Base-by-base conservation (phyloP, 2,329 filamentous ascomycete species). In the Fusarium algeriense region DNA sequence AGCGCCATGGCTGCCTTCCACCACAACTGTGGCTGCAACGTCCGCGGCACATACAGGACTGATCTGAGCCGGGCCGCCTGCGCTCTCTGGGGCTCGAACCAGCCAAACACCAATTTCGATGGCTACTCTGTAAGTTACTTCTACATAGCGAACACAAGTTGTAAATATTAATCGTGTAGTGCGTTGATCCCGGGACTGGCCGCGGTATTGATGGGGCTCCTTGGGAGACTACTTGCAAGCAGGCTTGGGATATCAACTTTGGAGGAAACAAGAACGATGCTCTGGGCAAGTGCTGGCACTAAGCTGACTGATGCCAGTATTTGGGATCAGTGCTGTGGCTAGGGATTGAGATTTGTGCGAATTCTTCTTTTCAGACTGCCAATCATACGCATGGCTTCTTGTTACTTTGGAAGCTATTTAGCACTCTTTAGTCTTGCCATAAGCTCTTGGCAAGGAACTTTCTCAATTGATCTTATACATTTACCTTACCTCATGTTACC, bases 281-380 rank as follows among this genome's bases (percentile, higher is more conserved):
- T n/a, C 14, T 11, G n/a, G 67, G 67, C 5, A 58, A 66, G 8
- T 70, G 67, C 67, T 70, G 67, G 67, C 67, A 70, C 56, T 69
- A 69, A 41, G 19, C 6, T 26, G 20, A 45, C 53, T 48, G 30
- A 55, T 48, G 7, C 20, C 40, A 48, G 3, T 15, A 5, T 28
- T n/a, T 48, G 30, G 40, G 10, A 48, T 48, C 53, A 17, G 19
- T 23, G 6, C 28, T 34, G 23, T 3, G 23, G 30, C 17, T 23
- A 19, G 30, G 10, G 17, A 26, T 34, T 32, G 28, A 32, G 20
- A 23, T 46, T 48, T 5, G 30, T 20, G 9, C 11, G 17, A 10
- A 13, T 20, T 15, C 2, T 55, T 55, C 53, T 20, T 46, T 46
- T 55, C 17, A 35, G 20, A 15, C 13, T n/a, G 40, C 20, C 40